phyloP scores from a whole-genome alignment of 768 basidiomycete species.

The Tubosaeta brunneosetosa region DNA sequence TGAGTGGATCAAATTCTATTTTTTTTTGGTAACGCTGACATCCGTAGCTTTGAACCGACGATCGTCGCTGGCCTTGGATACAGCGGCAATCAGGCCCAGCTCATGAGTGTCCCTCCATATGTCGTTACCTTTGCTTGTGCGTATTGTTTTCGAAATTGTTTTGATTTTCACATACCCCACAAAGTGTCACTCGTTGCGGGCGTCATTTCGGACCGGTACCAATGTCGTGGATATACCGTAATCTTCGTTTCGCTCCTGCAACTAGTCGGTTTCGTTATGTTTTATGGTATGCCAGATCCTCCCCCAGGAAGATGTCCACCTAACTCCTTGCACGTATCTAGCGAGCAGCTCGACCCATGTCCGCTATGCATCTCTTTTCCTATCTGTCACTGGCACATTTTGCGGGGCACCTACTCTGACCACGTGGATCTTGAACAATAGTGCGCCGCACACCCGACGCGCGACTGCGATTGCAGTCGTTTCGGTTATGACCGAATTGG shows the following conservation, averaged over 20 bases:
- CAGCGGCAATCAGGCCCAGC: conserved; percentile 47
- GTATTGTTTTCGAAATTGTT: conserved; percentile 8
- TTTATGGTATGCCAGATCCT: conserved; percentile 38
- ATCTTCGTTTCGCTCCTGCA: conserved; percentile 42
- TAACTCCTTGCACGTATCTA: conserved; percentile 1
- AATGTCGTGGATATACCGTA: conserved; percentile 43
- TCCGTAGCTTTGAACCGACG: conserved; percentile 62
- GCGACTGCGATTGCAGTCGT: conserved; percentile 55
- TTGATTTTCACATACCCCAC: not conserved
- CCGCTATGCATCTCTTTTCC: conserved; percentile 56
- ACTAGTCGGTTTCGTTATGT: conserved; percentile 52
- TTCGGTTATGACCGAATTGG: conserved; percentile 50
- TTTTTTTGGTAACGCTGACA: conserved; percentile 33
- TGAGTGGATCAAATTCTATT: conserved; percentile 8
- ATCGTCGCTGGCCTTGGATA: conserved; percentile 64
- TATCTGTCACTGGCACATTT: conserved; percentile 49
- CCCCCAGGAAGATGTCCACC: too few relatives aligned
- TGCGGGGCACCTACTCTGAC: conserved; percentile 46
- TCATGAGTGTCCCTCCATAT: conserved; percentile 59
- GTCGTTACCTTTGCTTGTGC: conserved; percentile 44
- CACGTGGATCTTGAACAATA: conserved; percentile 62
- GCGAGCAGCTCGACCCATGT: conserved; percentile 20
- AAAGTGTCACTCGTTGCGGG: conserved; percentile 36
- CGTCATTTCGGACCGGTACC: conserved; percentile 50
- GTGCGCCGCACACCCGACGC: conserved; percentile 50